Base-by-base conservation (phyloP, 345 rosid genomes). In the Psidium friedrichsthalianum region DNA sequence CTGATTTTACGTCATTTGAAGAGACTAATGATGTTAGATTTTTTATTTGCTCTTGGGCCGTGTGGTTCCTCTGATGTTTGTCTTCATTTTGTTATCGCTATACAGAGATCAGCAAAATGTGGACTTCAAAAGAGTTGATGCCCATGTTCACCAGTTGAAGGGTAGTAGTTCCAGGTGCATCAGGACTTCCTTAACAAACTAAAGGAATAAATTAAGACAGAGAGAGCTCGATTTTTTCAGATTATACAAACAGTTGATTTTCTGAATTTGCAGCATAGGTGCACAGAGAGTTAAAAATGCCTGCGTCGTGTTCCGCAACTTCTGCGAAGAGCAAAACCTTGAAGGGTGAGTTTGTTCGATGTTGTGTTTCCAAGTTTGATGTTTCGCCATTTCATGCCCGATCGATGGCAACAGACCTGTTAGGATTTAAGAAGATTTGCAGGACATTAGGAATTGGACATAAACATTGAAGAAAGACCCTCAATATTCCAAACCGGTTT, bases 81-180 rank as follows among this genome's bases (percentile, higher is more conserved):
- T 85, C 4, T 20, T 29, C 52, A 81, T 9, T 47, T 14, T 10
- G 25, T 81, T 59, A 40, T 10, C 49, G 76, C 14, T 88, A 58
- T 44, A 5, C 85, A 97, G 99, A 83, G 95, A 92, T 84, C 96
- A 95, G 88, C 96, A 88, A 89, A 89, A 76, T 87, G 91, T 94
- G 57, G 98, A 97, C 92, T 95, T 97, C 94, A 94, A 92, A 89
- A 93, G 87, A 86, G 93, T 95, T 69, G 99, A 97, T 90, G 93
- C 95, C 3, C 93, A 94, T 94, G 99, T 94, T 82, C 99, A 96
- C 90, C 99, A 96, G 89, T 91, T 94, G 85, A 96, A 96, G 92
- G 99, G 99, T 83, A 96, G 99, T 92, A 97, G 99, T 88, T 95
- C 99, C 87, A 97, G 99, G 98, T 82, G 61, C 84, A 40, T 54